Base-by-base conservation (phyloP, 768 basidiomycete species). In the Chalciporus chontae region DNA sequence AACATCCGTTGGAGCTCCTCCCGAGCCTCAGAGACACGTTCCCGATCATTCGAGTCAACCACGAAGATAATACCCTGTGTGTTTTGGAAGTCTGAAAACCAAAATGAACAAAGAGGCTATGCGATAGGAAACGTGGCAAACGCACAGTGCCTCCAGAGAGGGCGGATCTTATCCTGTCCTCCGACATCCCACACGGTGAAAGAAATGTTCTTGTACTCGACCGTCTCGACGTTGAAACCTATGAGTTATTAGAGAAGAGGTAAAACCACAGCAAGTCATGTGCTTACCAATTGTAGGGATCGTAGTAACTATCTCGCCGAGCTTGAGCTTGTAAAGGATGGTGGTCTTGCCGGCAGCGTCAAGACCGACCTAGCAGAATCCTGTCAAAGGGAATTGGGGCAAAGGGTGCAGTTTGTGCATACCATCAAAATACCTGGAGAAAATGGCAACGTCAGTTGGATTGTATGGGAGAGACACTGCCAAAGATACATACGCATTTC, bases 141-240 rank as follows among this genome's bases (percentile, higher is more conserved):
- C 93, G 67, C 66, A 96, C 96, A 99, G 79, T 99, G 96, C 84
- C 95, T 92, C 96, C 96, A 99, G 62, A 98, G 84, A 61, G 95
- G 95, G 64, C 95, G 86, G 73, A 98, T 98, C 86, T 98, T 99
- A 77, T 99, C 95, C 77, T 99, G 95, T 64, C 95, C 96, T 83
- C 96, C 96, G 57, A 99, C 96, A 75, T 99, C 96, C 96, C 96
- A 98, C 40, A 98, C 96, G 19, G 95, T 99, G 84, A 99, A 99
- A 21, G 94, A 96, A 59, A 98, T 97, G 80, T 98, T 99, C 83
- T 97, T 98, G 77, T 99, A 98, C 73, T 98, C 95, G 60, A 99
- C 96, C 54, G 96, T 98, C 81, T 99, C 96, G 62, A 99, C 96
- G 70, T 99, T 99, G 81, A 99, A 99, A 52, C 96, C 96, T 97